phyloP scores from a whole-genome alignment of 2,329 filamentous ascomycete species.

The Botrytis galanthina region DNA sequence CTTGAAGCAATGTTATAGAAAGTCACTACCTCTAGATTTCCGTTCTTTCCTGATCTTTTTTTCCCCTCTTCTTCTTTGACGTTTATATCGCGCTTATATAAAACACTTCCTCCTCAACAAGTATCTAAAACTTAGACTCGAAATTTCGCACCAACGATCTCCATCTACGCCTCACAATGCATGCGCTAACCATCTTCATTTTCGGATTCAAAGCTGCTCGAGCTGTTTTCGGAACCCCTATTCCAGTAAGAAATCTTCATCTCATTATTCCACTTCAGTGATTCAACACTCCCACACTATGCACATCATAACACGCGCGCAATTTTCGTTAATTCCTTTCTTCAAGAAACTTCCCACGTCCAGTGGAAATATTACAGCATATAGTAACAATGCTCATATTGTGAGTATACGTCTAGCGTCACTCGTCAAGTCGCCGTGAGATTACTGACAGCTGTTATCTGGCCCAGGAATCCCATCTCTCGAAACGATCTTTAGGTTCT shows the following conservation, averaged over 20 bases:
- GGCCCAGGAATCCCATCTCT: background rate
- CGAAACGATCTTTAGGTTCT: background rate
- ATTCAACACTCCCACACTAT: too few relatives aligned
- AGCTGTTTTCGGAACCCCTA: background rate
- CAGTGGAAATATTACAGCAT: background rate
- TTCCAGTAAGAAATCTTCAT: background rate
- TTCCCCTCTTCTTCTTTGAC: background rate
- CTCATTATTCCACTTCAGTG: background rate
- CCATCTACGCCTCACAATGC: background rate
- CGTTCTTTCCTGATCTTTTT: too few relatives aligned
- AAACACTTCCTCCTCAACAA: background rate
- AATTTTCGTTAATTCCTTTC: background rate
- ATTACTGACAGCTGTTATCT: background rate
- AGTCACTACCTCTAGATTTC: too few relatives aligned
- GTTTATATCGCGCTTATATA: background rate
- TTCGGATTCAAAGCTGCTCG: background rate
- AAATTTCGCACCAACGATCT: too few relatives aligned
- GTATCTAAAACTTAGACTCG: background rate
- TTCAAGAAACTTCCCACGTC: background rate
- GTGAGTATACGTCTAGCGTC: background rate
- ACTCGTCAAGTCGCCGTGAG: too few relatives aligned
- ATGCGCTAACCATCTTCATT: background rate
- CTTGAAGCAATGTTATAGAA: background rate
- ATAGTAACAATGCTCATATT: background rate
- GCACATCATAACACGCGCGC: too few relatives aligned